Conservation (phyloP, 1,284 basidiomycete genomes). For the Pseudozyma thailandica region DNA sequence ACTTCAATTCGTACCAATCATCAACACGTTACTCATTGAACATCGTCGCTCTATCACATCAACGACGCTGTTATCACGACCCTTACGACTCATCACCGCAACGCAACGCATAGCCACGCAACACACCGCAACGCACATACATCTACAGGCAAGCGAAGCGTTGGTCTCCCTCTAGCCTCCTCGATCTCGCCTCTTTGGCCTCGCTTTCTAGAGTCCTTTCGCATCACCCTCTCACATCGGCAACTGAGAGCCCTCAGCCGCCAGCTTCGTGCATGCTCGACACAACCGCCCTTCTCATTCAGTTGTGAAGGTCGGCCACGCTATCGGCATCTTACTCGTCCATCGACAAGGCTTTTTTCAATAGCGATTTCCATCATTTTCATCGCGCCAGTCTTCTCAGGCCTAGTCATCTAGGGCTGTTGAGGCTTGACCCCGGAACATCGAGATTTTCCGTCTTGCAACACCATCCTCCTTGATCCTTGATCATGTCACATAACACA, state of each 20-base stretch:
- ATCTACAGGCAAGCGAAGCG: too few species aligned
- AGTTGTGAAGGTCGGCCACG: conserved; percentile 16
- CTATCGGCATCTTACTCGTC: conserved; percentile 11
- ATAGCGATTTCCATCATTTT: conserved; percentile 9
- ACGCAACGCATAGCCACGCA: too few species aligned
- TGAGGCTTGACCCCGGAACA: not conserved
- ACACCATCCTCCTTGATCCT: not conserved
- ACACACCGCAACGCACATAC: too few species aligned
- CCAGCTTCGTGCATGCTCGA: conserved; percentile 9
- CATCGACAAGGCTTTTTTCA: conserved; percentile 6
- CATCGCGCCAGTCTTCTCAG: not conserved
- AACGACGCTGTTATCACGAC: too few species aligned
- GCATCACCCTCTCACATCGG: not conserved
- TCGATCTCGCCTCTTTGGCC: too few species aligned
- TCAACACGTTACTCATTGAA: too few species aligned
- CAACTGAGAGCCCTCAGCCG: conserved; percentile 24
- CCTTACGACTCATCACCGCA: too few species aligned
- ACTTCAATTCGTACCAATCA: too few species aligned
- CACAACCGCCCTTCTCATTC: not conserved
- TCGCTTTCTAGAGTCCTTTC: not conserved
- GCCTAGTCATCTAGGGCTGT: not conserved
- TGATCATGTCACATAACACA: conserved; percentile 20
- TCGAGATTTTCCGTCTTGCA: too few species aligned
- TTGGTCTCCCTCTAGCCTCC: too few species aligned
- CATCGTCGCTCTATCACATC: too few species aligned